Conservation (phyloP, 2,329 filamentous ascomycete species). For the Trichoderma oligosporum region DNA sequence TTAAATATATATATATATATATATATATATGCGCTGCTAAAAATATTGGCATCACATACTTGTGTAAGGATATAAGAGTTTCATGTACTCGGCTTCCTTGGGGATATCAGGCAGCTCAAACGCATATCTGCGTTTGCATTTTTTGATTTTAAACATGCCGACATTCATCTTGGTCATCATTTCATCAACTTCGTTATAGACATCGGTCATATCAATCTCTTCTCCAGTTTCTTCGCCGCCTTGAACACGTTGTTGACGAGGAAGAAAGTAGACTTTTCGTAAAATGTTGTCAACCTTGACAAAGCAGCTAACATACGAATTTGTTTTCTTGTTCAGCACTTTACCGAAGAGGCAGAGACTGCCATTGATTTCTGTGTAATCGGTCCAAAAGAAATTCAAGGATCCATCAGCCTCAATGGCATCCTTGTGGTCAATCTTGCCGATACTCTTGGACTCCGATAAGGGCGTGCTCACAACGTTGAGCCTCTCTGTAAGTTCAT, state of each 20-base stretch:
- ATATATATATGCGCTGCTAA: no score
- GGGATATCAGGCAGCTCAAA: constrained; percentile 88
- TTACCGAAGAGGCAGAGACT: constrained; percentile 94
- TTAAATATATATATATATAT: no score
- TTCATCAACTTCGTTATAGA: constrained; percentile 82
- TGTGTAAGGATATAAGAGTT: constrained; percentile 92
- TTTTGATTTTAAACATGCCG: constrained; percentile 88
- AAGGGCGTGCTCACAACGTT: constrained; percentile 77
- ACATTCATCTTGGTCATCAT: constrained; percentile 87
- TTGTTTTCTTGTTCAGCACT: constrained; percentile 81
- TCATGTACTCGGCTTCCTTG: constrained; percentile 85
- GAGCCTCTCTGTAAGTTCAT: constrained; percentile 76
- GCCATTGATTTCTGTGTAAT: constrained; percentile 90
- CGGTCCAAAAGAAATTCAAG: constrained; percentile 92
- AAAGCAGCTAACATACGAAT: constrained; percentile 82
- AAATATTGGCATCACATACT: constrained; percentile 45
- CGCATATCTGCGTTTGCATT: constrained; percentile 84
- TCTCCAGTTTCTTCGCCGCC: constrained; percentile 68
- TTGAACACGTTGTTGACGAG: constrained; percentile 58
- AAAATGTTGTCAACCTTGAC: constrained; percentile 93
- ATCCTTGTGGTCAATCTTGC: constrained; percentile 78
- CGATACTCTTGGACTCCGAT: constrained; percentile 59
- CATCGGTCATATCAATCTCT: constrained; percentile 79
- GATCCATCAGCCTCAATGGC: constrained; percentile 93
- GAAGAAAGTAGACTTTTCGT: constrained; percentile 88